Evolutionary conservation across 805 yeast genomes (phyloP), one percentile per base, ranked within the genome.

Genomic region (Cyberlindnera veronae): DNA sequence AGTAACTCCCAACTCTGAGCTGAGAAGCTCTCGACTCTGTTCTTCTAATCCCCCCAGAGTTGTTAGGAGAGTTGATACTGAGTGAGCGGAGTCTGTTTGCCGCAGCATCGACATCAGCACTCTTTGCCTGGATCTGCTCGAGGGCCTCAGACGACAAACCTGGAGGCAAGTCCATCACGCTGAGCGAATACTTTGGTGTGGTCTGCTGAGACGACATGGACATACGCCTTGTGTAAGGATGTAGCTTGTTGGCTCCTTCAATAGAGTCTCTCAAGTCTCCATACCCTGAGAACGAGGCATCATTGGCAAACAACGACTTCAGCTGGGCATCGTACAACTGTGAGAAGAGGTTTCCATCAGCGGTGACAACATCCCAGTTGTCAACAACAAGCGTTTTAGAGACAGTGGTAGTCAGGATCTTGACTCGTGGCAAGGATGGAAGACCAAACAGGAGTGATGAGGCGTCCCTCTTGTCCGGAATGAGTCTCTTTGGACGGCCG

Each of bases 361-460:
- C 5, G 18, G 10, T 5, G 5, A 45, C 13, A 3, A 35, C 5
- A 2, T 24, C 6, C 60, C 60, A 55, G 36, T 51, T 42, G 17
- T 44, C 49, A 18, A 23, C 10, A 9, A 60, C 32, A 12, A 53
- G 34, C 7, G 33, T n/a, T 2, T 22, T 18, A 5, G 50, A 38
- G 10, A 42, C 5, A 16, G 38, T 12, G 23, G 37, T 15, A 2
- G 48, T 39, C 59, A 84, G 54, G 46, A 81, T 80, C 50, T 78
- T 75, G 23, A 79, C 76, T 43, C 73, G 78, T 3, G 95, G 95
- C 52, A 85, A 68, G 17, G 79, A 76, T 5, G 95, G 95, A 44
- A 84, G 67, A 0, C 82, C 91, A 64, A 82, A 84, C 24, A 84
- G 63, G 52, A 84, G 57, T 2, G 87, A 79, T 2, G 65, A 53